Evolutionary conservation across 306 rosid genomes (phyloP), one percentile per base, ranked within the genome.

Genomic region (Begonia loranthoides): DNA sequence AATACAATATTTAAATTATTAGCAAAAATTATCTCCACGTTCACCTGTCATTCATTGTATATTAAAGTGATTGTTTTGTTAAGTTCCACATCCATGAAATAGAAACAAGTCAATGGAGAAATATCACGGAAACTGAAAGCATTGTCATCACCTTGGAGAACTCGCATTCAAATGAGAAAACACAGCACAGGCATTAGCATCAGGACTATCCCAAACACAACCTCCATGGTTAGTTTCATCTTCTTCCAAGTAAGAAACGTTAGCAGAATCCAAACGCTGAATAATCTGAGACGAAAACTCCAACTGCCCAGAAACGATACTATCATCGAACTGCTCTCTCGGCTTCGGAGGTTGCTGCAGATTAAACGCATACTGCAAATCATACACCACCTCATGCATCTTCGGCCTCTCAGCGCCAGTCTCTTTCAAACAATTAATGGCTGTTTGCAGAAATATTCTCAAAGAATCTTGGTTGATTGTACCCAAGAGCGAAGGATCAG

Each of bases 331-430:
- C 4, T 4, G 17, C 2, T 15, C 1, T 8, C 13, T 16, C 10
- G 38, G 13, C 17, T 58, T 40, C 6, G 48, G 65, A 54, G 6
- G 52, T 12, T 54, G 13, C 36, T 28, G 9, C 36, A 28, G 36
- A 28, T 7, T 28, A 7, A 40, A 54, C 2, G 60, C 60, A 21
- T 54, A 19, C 19, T 48, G 33, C 45, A 54, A 53, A 13, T 54
- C 49, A 14, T 51, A 39, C 48, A 34, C 50, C 4, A 63, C 60
- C 3, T 55, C 61, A 15, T 7, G 40, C 68, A 63, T 54, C 15
- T n/a, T 50, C 9, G 65, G 66, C 41, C 66, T 44, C 41, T 61
- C 55, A 1, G 21, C 34, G 17, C 52, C 51, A 34, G 10, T 9
- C 10, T 14, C 33, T 1, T 43, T 48, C 44, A 52, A 45, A 21